These are phyloP conservation scores for Trichoderma hamatum DNA, from an alignment of 2,329 filamentous ascomycete species.

Conservation along the genomic window DNA sequence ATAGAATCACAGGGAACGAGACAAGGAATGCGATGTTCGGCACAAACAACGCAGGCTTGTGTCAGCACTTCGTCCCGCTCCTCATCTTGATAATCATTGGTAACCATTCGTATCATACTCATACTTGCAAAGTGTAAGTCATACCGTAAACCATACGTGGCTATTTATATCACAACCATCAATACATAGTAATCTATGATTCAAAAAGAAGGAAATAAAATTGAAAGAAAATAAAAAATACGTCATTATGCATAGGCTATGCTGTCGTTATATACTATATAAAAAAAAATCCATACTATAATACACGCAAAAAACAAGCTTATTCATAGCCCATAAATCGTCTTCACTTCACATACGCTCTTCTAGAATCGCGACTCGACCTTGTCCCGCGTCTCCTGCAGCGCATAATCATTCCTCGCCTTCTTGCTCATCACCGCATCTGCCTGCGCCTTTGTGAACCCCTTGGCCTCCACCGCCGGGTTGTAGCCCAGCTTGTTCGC, in stretches of 20 bases:
- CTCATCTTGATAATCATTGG: not conserved
- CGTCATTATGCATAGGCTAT: not conserved
- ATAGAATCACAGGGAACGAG: not conserved
- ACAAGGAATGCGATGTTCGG: not conserved
- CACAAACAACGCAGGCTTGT: not conserved
- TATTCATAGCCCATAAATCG: not conserved
- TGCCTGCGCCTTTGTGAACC: constrained; percentile 80
- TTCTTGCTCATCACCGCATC: constrained; percentile 70
- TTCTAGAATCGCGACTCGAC: constrained; percentile 45
- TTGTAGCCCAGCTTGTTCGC: constrained; percentile 81
- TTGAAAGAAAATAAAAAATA: not conserved
- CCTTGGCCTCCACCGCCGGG: constrained; percentile 84
- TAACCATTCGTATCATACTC: not conserved
- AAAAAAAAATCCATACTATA: not conserved
- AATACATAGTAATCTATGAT: too few species aligned
- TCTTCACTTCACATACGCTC: not conserved
- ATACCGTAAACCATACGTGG: not conserved
- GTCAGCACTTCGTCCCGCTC: not conserved
- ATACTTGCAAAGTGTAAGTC: too few species aligned
- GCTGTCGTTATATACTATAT: not conserved
- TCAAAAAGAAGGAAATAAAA: too few species aligned
- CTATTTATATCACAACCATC: too few species aligned
- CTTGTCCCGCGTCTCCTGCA: constrained; percentile 63
- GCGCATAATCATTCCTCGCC: constrained; percentile 69
- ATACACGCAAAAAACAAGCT: not conserved